Conservation (phyloP, 1,139 yeast species). For the Geotrichum cucujoidarum region DNA sequence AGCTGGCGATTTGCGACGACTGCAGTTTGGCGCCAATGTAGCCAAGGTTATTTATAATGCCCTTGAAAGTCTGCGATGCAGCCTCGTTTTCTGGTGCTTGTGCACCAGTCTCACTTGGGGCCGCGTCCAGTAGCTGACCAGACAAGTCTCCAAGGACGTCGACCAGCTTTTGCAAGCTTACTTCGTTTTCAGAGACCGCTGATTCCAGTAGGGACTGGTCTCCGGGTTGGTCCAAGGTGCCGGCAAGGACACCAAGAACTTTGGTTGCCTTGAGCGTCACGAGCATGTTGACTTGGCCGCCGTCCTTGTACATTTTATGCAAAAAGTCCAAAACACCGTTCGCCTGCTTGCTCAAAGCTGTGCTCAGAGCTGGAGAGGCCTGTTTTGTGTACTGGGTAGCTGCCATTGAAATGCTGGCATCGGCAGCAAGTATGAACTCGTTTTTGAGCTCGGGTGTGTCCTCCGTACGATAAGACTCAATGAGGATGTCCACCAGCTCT, state of each 20-base stretch:
- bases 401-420: conserved; percentile 19
- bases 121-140: conserved; percentile 2
- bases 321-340: conserved; percentile 12
- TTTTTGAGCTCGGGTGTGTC: conserved; percentile 18
- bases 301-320: conserved; percentile 3
- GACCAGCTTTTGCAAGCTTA: not conserved
- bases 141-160: conserved; percentile 13
- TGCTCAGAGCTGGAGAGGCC: not conserved
- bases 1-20: not conserved
- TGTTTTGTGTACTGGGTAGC: not conserved
- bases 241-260: conserved; percentile 24
- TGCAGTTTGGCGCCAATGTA: conserved; percentile 17
- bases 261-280: conserved; percentile 22
- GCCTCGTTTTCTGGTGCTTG: conserved; percentile 1
- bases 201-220: conserved; percentile 2
- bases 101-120: not conserved
- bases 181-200: not conserved
- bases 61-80: conserved; percentile 4
- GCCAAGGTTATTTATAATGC: conserved; percentile 17
- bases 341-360: conserved; percentile 4
- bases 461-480: conserved; percentile 6
- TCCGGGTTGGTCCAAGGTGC: conserved; percentile 2
- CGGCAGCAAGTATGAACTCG: conserved; percentile 20
- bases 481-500: not conserved
- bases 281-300: conserved; percentile 14